phyloP scores from a whole-genome alignment of 495 filamentous ascomycete genomes.

The Penicillium roqueforti region DNA sequence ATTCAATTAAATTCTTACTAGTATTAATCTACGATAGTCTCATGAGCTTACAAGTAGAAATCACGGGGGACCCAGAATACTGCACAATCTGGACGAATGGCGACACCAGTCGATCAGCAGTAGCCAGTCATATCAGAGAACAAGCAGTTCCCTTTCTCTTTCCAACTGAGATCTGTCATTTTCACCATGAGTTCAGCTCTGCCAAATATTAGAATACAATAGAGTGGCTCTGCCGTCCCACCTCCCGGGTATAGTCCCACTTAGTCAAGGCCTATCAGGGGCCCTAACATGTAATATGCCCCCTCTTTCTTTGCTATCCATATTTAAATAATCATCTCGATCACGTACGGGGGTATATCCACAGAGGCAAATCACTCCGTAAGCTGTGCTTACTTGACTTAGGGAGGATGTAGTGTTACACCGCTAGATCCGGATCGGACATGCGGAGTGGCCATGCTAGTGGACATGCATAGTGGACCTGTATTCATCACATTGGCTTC shows the following conservation, averaged over 20 bases:
- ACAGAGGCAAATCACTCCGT: constrained; percentile 12
- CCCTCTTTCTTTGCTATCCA: not conserved
- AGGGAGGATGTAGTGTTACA: constrained; percentile 19
- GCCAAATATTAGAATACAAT: constrained; percentile 17
- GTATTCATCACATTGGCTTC: constrained; percentile 24
- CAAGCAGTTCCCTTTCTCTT: not conserved
- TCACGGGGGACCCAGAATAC: constrained; percentile 20
- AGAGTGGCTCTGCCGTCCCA: constrained; percentile 18
- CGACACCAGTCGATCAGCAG: constrained; percentile 6
- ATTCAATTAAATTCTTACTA: constrained; percentile 6
- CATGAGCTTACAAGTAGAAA: constrained; percentile 13
- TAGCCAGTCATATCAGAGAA: constrained; percentile 19
- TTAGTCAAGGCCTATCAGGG: constrained; percentile 6
- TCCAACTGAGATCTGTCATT: constrained; percentile 29
- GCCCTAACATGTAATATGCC: not conserved
- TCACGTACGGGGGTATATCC: constrained; percentile 8
- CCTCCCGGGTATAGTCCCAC: constrained; percentile 17
- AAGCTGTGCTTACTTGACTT: constrained; percentile 6
- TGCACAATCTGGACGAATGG: constrained; percentile 17
- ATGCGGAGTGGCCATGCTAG: not conserved
- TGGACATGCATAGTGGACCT: constrained; percentile 14
- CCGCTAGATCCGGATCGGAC: constrained; percentile 27
- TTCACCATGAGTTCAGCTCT: constrained; percentile 25
- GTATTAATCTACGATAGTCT: constrained; percentile 7
- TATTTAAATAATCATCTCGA: not conserved